These are phyloP conservation scores for Entamoeba moshkovskii DNA, from an alignment of 208 protist genomes.

Conservation along the genomic window DNA sequence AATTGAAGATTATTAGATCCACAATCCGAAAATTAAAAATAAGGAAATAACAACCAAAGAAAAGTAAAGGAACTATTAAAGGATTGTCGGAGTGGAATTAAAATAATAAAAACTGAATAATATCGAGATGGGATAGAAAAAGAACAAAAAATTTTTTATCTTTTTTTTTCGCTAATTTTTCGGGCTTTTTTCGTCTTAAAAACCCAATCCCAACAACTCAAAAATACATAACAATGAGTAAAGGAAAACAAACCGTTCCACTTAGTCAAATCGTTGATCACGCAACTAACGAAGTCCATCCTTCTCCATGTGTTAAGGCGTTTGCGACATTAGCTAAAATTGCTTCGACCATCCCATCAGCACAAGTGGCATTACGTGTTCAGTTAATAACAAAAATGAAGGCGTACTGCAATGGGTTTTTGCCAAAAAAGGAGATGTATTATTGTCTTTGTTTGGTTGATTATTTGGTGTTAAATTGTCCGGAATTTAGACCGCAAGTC, in stretches of 20 bases:
- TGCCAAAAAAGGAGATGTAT: constrained; percentile 1
- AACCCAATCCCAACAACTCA: too few relatives aligned
- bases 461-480: not conserved
- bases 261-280: not conserved
- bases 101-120: too few relatives aligned
- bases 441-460: not conserved
- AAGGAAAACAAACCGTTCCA: not conserved
- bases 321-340: not conserved
- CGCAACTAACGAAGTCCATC: not conserved
- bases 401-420: not conserved
- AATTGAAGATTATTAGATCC: too few relatives aligned
- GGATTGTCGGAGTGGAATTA: too few relatives aligned
- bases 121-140: too few relatives aligned
- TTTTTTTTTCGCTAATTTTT: too few relatives aligned
- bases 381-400: not conserved
- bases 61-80: too few relatives aligned
- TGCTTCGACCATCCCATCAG: not conserved
- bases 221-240: not conserved
- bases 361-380: not conserved
- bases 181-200: too few relatives aligned
- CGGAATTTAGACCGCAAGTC: not conserved
- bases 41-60: too few relatives aligned
- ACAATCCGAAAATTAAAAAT: too few relatives aligned
- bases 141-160: too few relatives aligned
- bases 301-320: not conserved